Evolutionary conservation across 2,329 filamentous ascomycete genomes (phyloP).

Genomic region (Cryphonectria naterciae): DNA sequence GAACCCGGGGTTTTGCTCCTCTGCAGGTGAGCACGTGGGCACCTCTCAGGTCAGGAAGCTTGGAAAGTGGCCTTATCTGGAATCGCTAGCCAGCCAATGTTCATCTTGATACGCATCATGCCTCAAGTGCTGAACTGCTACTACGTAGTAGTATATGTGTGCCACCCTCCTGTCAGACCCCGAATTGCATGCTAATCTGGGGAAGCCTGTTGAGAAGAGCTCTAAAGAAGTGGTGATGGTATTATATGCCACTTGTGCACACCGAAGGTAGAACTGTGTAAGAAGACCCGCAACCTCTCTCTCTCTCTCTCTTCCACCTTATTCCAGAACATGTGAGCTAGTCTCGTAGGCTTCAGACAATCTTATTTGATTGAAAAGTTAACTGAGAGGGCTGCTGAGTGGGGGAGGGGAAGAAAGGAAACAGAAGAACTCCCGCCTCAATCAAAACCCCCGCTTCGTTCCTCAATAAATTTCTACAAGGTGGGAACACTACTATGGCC

Average conservation of each 20-base stretch:
- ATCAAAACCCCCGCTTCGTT: background rate
- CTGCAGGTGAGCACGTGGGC: conserved; percentile 23
- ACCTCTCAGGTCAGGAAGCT: conserved; percentile 23
- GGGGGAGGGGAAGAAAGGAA: too few relatives aligned
- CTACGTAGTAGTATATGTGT: background rate
- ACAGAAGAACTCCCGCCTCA: background rate
- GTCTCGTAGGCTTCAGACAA: too few relatives aligned
- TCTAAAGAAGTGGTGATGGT: background rate
- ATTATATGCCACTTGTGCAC: background rate
- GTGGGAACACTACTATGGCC: background rate
- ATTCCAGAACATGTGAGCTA: background rate
- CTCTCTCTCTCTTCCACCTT: too few relatives aligned
- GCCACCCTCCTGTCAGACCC: background rate
- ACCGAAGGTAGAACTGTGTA: background rate
- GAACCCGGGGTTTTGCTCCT: background rate
- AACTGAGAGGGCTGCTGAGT: background rate
- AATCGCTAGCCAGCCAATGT: background rate
- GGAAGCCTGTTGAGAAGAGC: background rate
- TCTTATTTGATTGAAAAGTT: background rate
- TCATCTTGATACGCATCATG: conserved; percentile 9
- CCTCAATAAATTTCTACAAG: background rate
- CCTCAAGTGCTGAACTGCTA: background rate
- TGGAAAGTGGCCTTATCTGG: background rate
- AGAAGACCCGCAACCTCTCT: background rate
- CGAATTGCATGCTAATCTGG: background rate